Conservation (phyloP, 1,284 basidiomycete species). For the Hypsizygus ulmarius region DNA sequence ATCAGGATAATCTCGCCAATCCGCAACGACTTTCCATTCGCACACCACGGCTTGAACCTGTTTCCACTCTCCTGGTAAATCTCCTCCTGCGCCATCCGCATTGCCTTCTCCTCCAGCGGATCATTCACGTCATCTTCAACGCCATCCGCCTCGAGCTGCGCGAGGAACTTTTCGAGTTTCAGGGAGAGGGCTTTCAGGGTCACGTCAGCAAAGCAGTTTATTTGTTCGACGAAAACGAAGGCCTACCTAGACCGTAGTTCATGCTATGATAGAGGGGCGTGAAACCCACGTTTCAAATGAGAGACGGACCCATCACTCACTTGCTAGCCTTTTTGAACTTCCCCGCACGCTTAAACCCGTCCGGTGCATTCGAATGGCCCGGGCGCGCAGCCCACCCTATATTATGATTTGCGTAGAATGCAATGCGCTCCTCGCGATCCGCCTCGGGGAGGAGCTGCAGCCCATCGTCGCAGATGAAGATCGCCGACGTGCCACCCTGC, state of each 20-base stretch:
- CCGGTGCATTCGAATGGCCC: slow-evolving; percentile 52
- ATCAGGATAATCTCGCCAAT: slow-evolving; percentile 71
- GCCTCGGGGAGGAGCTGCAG: slow-evolving; percentile 59
- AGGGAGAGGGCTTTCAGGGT: slow-evolving; percentile 58
- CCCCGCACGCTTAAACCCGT: slow-evolving; percentile 76
- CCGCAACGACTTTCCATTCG: slow-evolving; percentile 59
- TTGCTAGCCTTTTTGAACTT: slow-evolving; percentile 90
- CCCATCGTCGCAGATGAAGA: slow-evolving; percentile 82
- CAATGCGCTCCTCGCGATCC: slow-evolving; percentile 62
- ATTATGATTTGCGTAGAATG: slow-evolving; percentile 81
- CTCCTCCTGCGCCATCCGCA: slow-evolving; percentile 64
- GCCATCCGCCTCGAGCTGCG: slow-evolving; percentile 44
- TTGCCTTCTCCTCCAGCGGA: slow-evolving; percentile 61
- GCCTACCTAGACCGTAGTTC: slow-evolving; percentile 69
- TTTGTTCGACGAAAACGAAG: not conserved
- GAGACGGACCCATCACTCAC: slow-evolving; percentile 26
- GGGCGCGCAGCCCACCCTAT: slow-evolving; percentile 83
- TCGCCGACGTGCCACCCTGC: slow-evolving; percentile 74
- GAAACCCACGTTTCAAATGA: too few species aligned
- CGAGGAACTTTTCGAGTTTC: slow-evolving; percentile 70
- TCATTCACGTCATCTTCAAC: slow-evolving; percentile 39
- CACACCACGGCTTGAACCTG: slow-evolving; percentile 61
- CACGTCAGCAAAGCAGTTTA: not conserved
- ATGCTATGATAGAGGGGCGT: slow-evolving; percentile 38
- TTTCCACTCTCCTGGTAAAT: slow-evolving; percentile 56